Conservation (phyloP, 768 basidiomycete species). For the Suillus decipiens region DNA sequence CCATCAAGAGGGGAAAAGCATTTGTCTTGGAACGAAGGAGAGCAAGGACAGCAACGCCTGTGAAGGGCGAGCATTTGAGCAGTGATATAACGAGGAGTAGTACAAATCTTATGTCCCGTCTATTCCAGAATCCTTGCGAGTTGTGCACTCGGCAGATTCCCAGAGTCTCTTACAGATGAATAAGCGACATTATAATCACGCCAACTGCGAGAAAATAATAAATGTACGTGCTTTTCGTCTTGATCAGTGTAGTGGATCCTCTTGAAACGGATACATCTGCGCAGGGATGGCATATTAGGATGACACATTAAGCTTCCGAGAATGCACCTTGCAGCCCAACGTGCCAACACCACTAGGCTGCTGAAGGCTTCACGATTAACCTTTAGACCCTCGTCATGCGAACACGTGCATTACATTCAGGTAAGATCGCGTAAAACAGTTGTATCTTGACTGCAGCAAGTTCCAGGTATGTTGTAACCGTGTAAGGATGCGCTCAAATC, state of each 20-base stretch:
- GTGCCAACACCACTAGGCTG: not conserved
- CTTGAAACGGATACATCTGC: conserved; percentile 84
- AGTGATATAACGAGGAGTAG: not conserved
- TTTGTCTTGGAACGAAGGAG: conserved; percentile 74
- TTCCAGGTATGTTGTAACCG: too few species aligned
- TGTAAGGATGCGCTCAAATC: too few species aligned
- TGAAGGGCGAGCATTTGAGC: not conserved
- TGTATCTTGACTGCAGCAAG: not conserved
- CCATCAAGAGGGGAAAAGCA: conserved; percentile 72
- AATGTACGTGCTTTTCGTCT: conserved; percentile 67
- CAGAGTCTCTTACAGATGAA: conserved; percentile 62
- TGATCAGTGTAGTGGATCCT: conserved; percentile 81
- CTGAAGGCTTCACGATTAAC: not conserved
- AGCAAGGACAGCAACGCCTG: conserved; percentile 85
- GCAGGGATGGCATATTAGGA: not conserved
- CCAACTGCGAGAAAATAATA: not conserved
- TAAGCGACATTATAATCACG: not conserved
- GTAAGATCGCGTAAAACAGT: not conserved
- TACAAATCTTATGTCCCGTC: conserved; percentile 57
- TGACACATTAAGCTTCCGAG: not conserved
- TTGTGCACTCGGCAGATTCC: conserved; percentile 88
- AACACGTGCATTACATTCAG: not conserved
- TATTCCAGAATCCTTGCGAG: conserved; percentile 71
- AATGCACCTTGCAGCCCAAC: not conserved
- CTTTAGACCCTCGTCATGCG: not conserved